Percentiles rank a stretch among this genome's conserved stretches.
These are phyloP conservation scores for Zygosaccharomyces sapae DNA, from an alignment of 1,139 yeast genomes.

Conservation along the genomic window DNA sequence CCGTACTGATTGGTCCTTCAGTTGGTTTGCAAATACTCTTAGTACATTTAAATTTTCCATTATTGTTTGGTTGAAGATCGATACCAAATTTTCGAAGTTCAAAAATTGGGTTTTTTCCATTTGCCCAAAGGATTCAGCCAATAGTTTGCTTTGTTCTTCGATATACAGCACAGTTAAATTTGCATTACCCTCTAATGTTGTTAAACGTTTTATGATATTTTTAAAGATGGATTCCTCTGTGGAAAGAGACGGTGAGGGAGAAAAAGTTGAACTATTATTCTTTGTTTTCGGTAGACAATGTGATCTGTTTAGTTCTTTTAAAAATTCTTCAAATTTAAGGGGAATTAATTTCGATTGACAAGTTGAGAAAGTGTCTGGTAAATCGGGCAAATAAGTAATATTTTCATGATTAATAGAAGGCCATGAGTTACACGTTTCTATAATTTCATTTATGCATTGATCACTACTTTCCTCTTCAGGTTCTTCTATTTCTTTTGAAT, in stretches of 20 bases:
- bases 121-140: slow-evolving; percentile 65
- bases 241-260: slow-evolving; percentile 17
- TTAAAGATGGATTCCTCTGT: slow-evolving; percentile 87
- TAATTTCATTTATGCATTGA: slow-evolving; percentile 9
- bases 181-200: slow-evolving; percentile 73
- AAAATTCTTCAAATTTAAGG: slow-evolving; percentile 36
- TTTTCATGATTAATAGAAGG: slow-evolving; percentile 18
- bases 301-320: slow-evolving; percentile 25
- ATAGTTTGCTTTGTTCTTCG: slow-evolving; percentile 76
- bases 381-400: slow-evolving; percentile 17
- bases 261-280: slow-evolving; percentile 12
- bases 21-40: slow-evolving; percentile 34
- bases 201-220: slow-evolving; percentile 74
- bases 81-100: slow-evolving; percentile 55
- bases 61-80: slow-evolving; percentile 56
- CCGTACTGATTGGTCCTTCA: slow-evolving; percentile 40
- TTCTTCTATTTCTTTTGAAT: slow-evolving; percentile 3
- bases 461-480: neutral
- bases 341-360: slow-evolving; percentile 37
- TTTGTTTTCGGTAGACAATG: slow-evolving; percentile 13
- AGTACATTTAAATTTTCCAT: slow-evolving; percentile 45
- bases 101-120: slow-evolving; percentile 61
- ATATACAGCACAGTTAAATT: slow-evolving; percentile 74
- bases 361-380: slow-evolving; percentile 23
- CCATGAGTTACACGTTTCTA: slow-evolving; percentile 20